Evolutionary conservation across 371 early-diverging fungal species (phyloP).

Genomic region (Chytridiales sp.): DNA sequence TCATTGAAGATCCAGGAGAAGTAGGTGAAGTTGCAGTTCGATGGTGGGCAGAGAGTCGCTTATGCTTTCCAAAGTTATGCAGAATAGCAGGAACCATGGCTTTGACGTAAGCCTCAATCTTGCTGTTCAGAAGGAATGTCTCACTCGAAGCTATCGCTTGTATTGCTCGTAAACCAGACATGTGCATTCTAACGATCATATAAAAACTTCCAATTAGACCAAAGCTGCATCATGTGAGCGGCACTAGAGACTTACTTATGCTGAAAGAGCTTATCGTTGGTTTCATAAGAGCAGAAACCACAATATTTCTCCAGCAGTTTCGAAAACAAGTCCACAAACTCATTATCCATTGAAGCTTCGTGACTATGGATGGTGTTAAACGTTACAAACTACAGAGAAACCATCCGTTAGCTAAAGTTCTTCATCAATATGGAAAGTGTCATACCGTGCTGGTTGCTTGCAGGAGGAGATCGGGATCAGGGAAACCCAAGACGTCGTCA

Average conservation of each 20-base stretch:
- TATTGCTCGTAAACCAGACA: slow-evolving; percentile 46
- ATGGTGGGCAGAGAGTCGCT: too few relatives aligned
- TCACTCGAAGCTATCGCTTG: slow-evolving; percentile 33
- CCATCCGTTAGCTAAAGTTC: slow-evolving; percentile 32
- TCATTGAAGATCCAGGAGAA: too few relatives aligned
- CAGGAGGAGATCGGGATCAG: slow-evolving; percentile 50
- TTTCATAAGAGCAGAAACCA: slow-evolving; percentile 48
- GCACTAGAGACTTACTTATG: slow-evolving; percentile 39
- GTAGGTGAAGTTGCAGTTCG: too few relatives aligned
- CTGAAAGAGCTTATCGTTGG: slow-evolving; percentile 41
- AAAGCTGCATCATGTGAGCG: not conserved
- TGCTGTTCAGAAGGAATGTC: slow-evolving; percentile 31
- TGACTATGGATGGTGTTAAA: slow-evolving; percentile 72
- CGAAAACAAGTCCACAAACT: slow-evolving; percentile 63
- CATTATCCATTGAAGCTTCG: slow-evolving; percentile 62
- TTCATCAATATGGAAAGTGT: slow-evolving; percentile 1
- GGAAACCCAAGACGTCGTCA: slow-evolving; percentile 53
- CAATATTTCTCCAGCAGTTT: slow-evolving; percentile 64
- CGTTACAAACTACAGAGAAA: slow-evolving; percentile 56
- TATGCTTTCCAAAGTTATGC: slow-evolving; percentile 18
- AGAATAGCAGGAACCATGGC: slow-evolving; percentile 36
- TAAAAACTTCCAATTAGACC: not conserved
- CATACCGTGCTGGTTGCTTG: slow-evolving; percentile 59
- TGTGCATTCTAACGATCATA: slow-evolving; percentile 28
- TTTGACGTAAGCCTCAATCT: slow-evolving; percentile 22